A percentile compares a stretch with the other conserved stretches of the same genome.
phyloP scores from a whole-genome alignment of 257 asterid species.

The Anisodus acutangulus region DNA sequence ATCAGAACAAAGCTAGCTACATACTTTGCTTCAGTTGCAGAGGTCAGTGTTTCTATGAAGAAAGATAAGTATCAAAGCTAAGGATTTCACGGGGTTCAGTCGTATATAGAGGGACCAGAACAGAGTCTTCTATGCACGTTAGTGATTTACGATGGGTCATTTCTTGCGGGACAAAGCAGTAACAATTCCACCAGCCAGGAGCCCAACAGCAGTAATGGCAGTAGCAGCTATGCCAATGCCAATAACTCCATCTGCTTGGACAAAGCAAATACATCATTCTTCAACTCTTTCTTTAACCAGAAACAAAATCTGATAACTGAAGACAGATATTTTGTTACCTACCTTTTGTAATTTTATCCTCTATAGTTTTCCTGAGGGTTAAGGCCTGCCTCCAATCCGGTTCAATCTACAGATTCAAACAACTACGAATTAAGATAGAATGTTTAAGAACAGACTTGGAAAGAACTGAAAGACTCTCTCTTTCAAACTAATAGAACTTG shows the following conservation, averaged over 20 bases:
- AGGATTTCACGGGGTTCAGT: neutral
- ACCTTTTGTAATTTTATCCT: slow-evolving; percentile 69
- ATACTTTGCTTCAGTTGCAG: neutral
- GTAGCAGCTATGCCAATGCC: slow-evolving; percentile 41
- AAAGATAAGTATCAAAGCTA: neutral
- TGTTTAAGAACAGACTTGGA: neutral
- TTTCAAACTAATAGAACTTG: neutral
- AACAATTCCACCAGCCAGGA: slow-evolving; percentile 35
- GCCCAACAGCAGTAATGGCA: slow-evolving; percentile 36
- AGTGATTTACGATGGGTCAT: slow-evolving; percentile 7
- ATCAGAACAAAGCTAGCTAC: neutral
- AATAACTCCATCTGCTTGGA: slow-evolving; percentile 32
- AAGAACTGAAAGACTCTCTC: neutral
- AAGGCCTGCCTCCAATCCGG: slow-evolving; percentile 75
- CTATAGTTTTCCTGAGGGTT: slow-evolving; percentile 61
- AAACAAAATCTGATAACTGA: neutral
- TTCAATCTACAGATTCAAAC: slow-evolving; percentile 45
- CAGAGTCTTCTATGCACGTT: neutral
- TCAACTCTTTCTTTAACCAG: neutral
- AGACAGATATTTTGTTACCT: neutral
- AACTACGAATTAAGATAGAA: neutral
- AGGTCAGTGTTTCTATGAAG: neutral
- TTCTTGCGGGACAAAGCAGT: slow-evolving; percentile 35
- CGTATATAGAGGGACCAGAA: neutral
- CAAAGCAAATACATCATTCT: neutral